Percentiles rank a stretch among this genome's conserved stretches.
phyloP scores from a whole-genome alignment of 2,329 filamentous ascomycete genomes.

The Arachnopeziza araneosa region DNA sequence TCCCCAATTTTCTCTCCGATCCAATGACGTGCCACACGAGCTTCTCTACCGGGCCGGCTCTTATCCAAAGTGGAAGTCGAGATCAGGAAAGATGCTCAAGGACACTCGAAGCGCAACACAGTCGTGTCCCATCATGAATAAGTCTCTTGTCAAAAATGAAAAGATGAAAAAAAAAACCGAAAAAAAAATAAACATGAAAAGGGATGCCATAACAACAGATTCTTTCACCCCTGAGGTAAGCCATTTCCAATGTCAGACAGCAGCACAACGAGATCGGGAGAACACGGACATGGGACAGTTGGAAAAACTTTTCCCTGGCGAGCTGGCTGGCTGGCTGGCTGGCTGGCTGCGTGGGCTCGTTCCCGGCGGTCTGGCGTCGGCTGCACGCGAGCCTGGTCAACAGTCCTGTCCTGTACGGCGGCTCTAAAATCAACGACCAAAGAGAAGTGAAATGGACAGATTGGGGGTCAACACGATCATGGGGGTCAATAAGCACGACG shows the following conservation, averaged over 20 bases:
- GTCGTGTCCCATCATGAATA: no score
- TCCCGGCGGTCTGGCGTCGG: neutral
- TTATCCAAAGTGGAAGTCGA: neutral
- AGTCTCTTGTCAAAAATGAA: no score
- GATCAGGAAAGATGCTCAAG: neutral
- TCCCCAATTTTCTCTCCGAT: neutral
- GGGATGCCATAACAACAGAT: neutral
- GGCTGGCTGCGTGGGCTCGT: no score
- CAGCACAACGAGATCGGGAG: conserved; percentile 1
- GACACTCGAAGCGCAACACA: neutral
- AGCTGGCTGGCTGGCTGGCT: no score
- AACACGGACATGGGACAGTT: conserved; percentile 10
- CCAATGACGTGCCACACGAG: neutral
- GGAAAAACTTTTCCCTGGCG: neutral
- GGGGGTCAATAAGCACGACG: neutral
- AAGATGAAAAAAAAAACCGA: no score
- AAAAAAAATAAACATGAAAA: no score
- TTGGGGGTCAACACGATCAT: conserved; percentile 3
- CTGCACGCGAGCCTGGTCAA: no score
- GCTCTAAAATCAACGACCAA: conserved; percentile 3
- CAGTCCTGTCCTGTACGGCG: neutral
- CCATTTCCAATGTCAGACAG: neutral
- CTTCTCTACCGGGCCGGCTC: neutral
- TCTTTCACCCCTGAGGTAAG: no score
- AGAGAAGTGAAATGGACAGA: neutral